A percentile compares a stretch with the other conserved stretches of the same genome.
Evolutionary conservation across 2,329 filamentous ascomycete genomes (phyloP).

Genomic region (Cytospora mali): DNA sequence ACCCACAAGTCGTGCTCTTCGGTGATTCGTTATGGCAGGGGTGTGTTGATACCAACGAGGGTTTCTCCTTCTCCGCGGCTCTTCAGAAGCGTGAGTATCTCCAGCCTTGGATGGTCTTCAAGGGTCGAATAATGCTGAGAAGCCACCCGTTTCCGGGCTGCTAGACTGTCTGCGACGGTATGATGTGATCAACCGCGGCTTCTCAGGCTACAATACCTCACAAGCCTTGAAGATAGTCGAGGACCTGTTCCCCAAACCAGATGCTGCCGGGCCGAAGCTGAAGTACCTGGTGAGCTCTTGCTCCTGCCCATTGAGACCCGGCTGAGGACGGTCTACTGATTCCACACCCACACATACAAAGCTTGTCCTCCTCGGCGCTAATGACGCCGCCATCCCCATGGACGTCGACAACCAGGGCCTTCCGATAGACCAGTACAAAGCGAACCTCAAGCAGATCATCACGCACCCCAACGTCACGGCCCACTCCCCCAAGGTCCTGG

Average conservation of each 20-base stretch:
- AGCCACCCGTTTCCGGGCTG: background rate
- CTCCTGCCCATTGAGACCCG: background rate
- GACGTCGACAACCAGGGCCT: constrained; percentile 72
- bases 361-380: constrained; percentile 85
- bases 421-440: constrained; percentile 71
- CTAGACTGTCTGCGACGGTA: constrained; percentile 74
- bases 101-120: background rate
- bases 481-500: constrained; percentile 72
- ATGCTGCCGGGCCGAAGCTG: constrained; percentile 58
- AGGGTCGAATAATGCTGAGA: background rate
- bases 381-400: constrained; percentile 75
- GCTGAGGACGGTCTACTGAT: background rate
- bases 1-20: constrained; percentile 79
- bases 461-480: constrained; percentile 69
- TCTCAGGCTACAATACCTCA: constrained; percentile 82
- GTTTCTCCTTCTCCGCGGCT: constrained; percentile 74
- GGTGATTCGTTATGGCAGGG: constrained; percentile 87
- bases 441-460: constrained; percentile 73
- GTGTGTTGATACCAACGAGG: constrained; percentile 61
- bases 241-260: constrained; percentile 69
- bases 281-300: constrained; percentile 62
- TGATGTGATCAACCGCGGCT: constrained; percentile 86
- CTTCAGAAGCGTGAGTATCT: constrained; percentile 65
- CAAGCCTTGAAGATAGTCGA: constrained; percentile 72
- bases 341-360: constrained; percentile 38